Conservation (phyloP, 768 basidiomycete genomes). For the Harrya chromipes region DNA sequence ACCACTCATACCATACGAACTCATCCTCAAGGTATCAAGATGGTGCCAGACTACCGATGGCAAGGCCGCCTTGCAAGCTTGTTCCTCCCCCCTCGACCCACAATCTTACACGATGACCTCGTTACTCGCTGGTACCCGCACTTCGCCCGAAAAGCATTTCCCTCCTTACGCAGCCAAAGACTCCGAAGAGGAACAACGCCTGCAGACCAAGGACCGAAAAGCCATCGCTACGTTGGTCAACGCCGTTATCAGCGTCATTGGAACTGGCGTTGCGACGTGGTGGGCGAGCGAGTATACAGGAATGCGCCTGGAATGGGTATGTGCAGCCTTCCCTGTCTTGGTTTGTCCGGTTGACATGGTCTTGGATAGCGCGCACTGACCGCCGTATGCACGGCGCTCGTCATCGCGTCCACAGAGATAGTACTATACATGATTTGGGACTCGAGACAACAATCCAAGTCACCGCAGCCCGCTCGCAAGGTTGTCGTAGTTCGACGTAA, state of each 20-base stretch:
- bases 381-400: constrained; percentile 53
- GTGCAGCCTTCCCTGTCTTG: constrained; percentile 24
- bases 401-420: constrained; percentile 71
- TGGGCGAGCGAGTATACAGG: constrained; percentile 64
- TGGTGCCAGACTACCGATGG: constrained; percentile 65
- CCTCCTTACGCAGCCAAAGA: constrained; percentile 46
- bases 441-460: constrained; percentile 37
- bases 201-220: constrained; percentile 53
- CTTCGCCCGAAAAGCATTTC: constrained; percentile 76
- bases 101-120: constrained; percentile 66
- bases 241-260: constrained; percentile 63
- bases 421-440: constrained; percentile 74
- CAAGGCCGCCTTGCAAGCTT: constrained; percentile 34
- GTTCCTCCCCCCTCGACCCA: constrained; percentile 45
- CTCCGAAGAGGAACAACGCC: constrained; percentile 45
- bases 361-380: constrained; percentile 53
- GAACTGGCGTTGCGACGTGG: constrained; percentile 67
- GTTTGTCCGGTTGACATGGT: constrained; percentile 3
- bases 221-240: constrained; percentile 71
- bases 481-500: constrained; percentile 1
- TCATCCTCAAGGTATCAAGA: constrained; percentile 57
- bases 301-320: constrained; percentile 75
- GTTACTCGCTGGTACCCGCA: constrained; percentile 71
- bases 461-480: constrained; percentile 8
- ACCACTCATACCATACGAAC: constrained; percentile 57